Conservation (phyloP, 2,329 filamentous ascomycete species). For the Epichloe typhina region DNA sequence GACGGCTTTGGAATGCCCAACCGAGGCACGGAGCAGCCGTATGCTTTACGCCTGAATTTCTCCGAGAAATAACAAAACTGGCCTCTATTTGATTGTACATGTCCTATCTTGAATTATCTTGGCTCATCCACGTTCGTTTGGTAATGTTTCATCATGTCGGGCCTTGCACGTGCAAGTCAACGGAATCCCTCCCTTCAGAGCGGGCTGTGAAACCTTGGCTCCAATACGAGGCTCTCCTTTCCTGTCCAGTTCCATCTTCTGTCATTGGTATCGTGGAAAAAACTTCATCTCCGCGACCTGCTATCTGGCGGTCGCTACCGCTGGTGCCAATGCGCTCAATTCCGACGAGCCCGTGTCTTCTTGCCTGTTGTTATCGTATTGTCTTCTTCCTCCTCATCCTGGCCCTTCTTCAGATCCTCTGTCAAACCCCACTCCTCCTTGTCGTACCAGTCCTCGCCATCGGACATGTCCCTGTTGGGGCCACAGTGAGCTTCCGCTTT, state of each 20-base stretch:
- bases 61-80: too few relatives aligned
- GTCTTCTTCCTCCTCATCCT: constrained; percentile 73
- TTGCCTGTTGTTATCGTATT: constrained; percentile 45
- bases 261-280: background rate
- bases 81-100: too few relatives aligned
- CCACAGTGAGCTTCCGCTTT: constrained; percentile 65
- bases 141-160: too few relatives aligned
- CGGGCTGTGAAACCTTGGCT: too few relatives aligned
- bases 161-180: too few relatives aligned
- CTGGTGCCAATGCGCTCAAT: constrained; percentile 1
- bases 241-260: background rate
- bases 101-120: too few relatives aligned
- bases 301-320: background rate
- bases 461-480: constrained; percentile 60
- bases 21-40: too few relatives aligned
- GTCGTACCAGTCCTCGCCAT: constrained; percentile 85
- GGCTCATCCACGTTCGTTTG: too few relatives aligned
- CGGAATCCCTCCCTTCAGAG: too few relatives aligned
- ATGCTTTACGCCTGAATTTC: too few relatives aligned
- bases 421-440: constrained; percentile 64
- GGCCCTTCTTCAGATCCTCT: constrained; percentile 67
- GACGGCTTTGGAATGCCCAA: too few relatives aligned
- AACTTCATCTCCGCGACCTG: background rate
- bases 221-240: background rate
- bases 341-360: constrained; percentile 45